These are phyloP conservation scores for Bacidia rubella DNA, from an alignment of 495 filamentous ascomycete genomes.

Conservation along the genomic window DNA sequence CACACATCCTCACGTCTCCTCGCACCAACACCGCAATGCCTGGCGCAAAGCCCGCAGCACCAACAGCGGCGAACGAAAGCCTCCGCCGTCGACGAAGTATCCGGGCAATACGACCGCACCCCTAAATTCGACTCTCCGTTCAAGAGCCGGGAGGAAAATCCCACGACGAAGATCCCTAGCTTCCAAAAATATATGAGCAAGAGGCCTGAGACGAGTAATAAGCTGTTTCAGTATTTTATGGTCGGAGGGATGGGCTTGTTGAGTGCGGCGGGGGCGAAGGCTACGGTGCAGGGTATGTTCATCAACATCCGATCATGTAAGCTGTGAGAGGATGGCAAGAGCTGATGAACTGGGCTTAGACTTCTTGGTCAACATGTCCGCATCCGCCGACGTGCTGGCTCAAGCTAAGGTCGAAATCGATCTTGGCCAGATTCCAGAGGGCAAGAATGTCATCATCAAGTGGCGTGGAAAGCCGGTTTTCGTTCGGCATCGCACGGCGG, in stretches of 20 bases:
- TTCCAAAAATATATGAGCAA: conserved; percentile 78
- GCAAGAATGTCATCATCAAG: conserved; percentile 99
- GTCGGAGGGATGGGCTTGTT: conserved; percentile 87
- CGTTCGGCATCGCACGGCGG: conserved; percentile 91
- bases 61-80: conserved; percentile 35
- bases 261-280: conserved; percentile 85
- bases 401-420: conserved; percentile 99
- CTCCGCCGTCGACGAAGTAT: conserved; percentile 20
- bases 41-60: conserved; percentile 16
- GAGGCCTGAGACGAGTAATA: conserved; percentile 49
- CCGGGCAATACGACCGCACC: conserved; percentile 28
- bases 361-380: conserved; percentile 99
- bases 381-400: conserved; percentile 94
- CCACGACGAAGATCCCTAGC: conserved; percentile 67
- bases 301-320: background rate
- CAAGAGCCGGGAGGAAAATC: conserved; percentile 26
- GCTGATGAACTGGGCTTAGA: conserved; percentile 36
- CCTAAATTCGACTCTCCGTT: conserved; percentile 41
- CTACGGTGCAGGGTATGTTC: conserved; percentile 72
- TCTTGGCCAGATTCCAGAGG: conserved; percentile 81
- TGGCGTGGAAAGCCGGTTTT: conserved; percentile 99
- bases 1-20: conserved; percentile 28
- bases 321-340: background rate
- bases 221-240: conserved; percentile 95
- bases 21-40: conserved; percentile 33